A percentile compares a stretch with the other conserved stretches of the same genome.
Conservation (phyloP, 2,329 filamentous ascomycete genomes). For the Botrytis squamosa region DNA sequence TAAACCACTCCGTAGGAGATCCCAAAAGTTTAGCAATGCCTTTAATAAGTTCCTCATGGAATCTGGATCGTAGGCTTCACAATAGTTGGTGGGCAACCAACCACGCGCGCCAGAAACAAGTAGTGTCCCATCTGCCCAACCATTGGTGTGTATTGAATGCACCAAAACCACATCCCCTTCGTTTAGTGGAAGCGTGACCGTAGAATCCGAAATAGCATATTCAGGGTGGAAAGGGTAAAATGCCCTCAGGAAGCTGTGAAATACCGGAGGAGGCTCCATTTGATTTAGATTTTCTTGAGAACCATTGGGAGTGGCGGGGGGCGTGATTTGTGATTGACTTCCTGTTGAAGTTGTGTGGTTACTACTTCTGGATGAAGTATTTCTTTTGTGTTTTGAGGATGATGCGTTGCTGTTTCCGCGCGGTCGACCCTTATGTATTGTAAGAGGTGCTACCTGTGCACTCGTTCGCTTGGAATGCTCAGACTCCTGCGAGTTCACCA, state of each 20-base stretch:
- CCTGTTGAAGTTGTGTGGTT: slow-evolving; percentile 32
- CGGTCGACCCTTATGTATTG: slow-evolving; percentile 49
- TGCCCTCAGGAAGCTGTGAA: slow-evolving; percentile 92
- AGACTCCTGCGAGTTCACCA: slow-evolving; percentile 36
- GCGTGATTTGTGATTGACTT: slow-evolving; percentile 62
- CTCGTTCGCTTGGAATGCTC: slow-evolving; percentile 48
- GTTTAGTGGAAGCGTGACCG: slow-evolving; percentile 83
- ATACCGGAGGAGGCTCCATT: slow-evolving; percentile 56
- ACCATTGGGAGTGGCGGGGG: slow-evolving; percentile 71
- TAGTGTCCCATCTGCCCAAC: slow-evolving; percentile 95
- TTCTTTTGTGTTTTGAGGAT: slow-evolving; percentile 44
- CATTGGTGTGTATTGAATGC: slow-evolving; percentile 96
- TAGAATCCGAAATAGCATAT: slow-evolving; percentile 74
- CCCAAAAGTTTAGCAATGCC: slow-evolving; percentile 89
- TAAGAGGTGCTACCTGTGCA: slow-evolving; percentile 60
- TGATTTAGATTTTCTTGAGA: slow-evolving; percentile 55
- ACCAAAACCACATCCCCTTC: slow-evolving; percentile 91
- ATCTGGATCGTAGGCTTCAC: slow-evolving; percentile 87
- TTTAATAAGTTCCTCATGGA: slow-evolving; percentile 83
- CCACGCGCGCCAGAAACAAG: slow-evolving; percentile 82
- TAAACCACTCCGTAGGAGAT: slow-evolving; percentile 75
- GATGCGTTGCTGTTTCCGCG: slow-evolving; percentile 39
- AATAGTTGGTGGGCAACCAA: slow-evolving; percentile 98
- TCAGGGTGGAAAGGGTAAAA: slow-evolving; percentile 89
- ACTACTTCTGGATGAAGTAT: slow-evolving; percentile 43